A percentile compares a stretch with the other conserved stretches of the same genome.
These are phyloP conservation scores for Coniochaeta hoffmannii DNA, from an alignment of 2,329 filamentous ascomycete species.

Conservation along the genomic window DNA sequence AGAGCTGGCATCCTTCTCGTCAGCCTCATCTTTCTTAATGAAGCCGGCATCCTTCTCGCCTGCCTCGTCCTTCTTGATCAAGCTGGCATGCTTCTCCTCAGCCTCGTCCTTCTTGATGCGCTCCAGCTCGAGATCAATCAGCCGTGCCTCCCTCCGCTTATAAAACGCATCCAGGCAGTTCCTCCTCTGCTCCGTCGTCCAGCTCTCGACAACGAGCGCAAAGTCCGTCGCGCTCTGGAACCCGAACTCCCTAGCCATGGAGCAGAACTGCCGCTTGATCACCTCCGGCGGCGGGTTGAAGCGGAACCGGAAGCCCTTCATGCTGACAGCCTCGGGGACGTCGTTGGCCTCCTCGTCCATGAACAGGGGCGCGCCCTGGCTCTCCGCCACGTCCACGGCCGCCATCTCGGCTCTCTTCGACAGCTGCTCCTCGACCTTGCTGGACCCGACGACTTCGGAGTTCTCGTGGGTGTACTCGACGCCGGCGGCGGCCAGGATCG, in stretches of 20 bases:
- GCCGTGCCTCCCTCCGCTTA: conserved; percentile 49
- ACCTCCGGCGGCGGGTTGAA: conserved; percentile 73
- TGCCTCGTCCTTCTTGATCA: conserved; percentile 4
- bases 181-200: conserved; percentile 76
- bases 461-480: conserved; percentile 97
- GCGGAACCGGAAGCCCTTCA: conserved; percentile 30
- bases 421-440: conserved; percentile 81
- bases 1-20: conserved; percentile 2
- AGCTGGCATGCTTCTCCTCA: conserved; percentile 3
- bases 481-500: conserved; percentile 79
- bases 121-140: conserved; percentile 26
- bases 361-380: conserved; percentile 39
- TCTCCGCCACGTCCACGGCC: conserved; percentile 28
- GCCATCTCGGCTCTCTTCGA: conserved; percentile 66
- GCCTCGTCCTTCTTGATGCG: conserved; percentile 14
- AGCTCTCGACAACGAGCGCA: conserved; percentile 81
- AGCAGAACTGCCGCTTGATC: conserved; percentile 76
- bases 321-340: conserved; percentile 14
- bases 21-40: conserved; percentile 13
- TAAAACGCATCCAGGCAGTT: conserved; percentile 80
- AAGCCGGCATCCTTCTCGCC: conserved; percentile 3
- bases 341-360: conserved; percentile 33
- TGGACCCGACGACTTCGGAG: conserved; percentile 86
- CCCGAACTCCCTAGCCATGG: conserved; percentile 75
- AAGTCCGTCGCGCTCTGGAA: conserved; percentile 75